Conservation (phyloP, 2,329 filamentous ascomycete species). For the Chaetothyriales sp. region DNA sequence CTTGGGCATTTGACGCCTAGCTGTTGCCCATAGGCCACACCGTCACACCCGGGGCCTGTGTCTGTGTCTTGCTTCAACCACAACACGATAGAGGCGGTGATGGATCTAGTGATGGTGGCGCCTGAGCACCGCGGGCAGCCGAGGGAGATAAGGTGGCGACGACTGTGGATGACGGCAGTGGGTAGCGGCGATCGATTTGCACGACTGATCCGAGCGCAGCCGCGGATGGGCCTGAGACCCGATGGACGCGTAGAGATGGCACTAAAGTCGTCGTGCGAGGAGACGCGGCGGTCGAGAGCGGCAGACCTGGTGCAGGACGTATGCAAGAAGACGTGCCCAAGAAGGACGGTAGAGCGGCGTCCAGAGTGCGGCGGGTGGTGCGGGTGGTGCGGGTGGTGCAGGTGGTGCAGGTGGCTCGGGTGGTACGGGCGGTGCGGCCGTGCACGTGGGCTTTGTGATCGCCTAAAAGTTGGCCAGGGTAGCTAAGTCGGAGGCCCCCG, state of each 20-base stretch:
- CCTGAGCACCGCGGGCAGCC: neutral
- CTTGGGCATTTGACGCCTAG: neutral
- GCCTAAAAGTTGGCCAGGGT: no score
- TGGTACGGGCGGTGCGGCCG: no score
- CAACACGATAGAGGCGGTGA: neutral
- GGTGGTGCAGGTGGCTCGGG: no score
- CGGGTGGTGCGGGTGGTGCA: no score
- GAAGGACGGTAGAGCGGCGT: no score
- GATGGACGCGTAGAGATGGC: neutral
- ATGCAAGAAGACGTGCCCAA: neutral
- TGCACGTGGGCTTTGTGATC: neutral
- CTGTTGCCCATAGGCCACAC: neutral
- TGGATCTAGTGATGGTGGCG: neutral
- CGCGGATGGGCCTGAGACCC: neutral
- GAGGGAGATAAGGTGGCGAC: neutral
- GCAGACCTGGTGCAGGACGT: neutral
- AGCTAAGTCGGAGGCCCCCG: no score
- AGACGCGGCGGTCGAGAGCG: neutral
- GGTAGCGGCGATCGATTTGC: neutral
- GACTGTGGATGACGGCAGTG: neutral
- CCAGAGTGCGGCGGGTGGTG: no score
- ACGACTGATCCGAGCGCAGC: neutral
- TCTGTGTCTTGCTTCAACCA: neutral
- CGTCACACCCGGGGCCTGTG: neutral
- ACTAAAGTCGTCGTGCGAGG: neutral